Evolutionary conservation across 2,329 filamentous ascomycete genomes (phyloP).

Genomic region (Westerdykella aurantiaca): DNA sequence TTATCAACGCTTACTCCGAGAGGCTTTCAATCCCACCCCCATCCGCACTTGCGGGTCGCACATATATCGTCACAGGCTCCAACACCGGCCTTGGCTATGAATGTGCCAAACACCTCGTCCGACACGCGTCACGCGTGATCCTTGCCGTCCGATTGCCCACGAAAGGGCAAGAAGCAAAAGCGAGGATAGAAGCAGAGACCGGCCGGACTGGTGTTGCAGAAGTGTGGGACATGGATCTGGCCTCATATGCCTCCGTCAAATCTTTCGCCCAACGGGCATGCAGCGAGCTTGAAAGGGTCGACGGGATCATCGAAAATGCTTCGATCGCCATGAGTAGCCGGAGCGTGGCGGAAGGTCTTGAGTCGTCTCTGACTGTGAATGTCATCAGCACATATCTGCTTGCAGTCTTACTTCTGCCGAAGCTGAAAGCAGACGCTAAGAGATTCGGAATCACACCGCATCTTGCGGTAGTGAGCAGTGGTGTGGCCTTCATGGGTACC

Average conservation of each 20-base stretch:
- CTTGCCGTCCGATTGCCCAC: conserved; percentile 1
- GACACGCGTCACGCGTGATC: background rate
- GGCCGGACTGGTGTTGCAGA: conserved; percentile 30
- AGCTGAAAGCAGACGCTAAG: conserved; percentile 8
- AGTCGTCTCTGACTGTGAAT: conserved; percentile 29
- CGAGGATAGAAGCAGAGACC: conserved; percentile 34
- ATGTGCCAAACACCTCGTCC: conserved; percentile 6
- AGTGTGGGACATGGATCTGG: conserved; percentile 43
- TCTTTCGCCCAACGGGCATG: conserved; percentile 21
- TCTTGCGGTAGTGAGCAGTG: background rate
- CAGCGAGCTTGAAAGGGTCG: conserved; percentile 21
- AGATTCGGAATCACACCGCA: conserved; percentile 3
- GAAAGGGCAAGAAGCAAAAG: conserved; percentile 38
- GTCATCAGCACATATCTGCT: conserved; percentile 32
- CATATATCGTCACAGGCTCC: conserved; percentile 9
- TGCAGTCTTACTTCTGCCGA: conserved; percentile 15
- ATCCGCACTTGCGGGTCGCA: background rate
- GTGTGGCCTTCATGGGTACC: background rate
- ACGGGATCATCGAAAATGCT: conserved; percentile 33
- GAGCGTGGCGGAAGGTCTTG: conserved; percentile 15
- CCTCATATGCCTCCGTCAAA: conserved; percentile 33
- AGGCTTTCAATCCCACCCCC: background rate
- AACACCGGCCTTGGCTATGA: conserved; percentile 12
- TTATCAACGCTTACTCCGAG: background rate
- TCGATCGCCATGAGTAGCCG: conserved; percentile 18